Base-by-base conservation (phyloP, 306 rosid species). In the Cotoneaster glaucophyllus region DNA sequence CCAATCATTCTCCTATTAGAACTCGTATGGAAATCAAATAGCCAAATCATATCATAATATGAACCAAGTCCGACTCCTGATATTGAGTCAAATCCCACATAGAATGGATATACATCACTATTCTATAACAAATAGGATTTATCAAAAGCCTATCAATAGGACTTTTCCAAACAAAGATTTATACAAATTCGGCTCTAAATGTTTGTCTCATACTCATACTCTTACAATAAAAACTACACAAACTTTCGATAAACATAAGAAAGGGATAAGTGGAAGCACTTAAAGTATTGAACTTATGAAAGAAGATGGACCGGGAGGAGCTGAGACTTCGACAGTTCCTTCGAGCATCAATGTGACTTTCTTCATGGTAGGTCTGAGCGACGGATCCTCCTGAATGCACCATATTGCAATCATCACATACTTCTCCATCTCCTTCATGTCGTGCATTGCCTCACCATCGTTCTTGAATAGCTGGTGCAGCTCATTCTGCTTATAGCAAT, bases 301-400 rank as follows among this genome's bases (percentile, higher is more conserved):
- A 17, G 74, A 77, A 32, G 61, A 73, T 62, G 76, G 74, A 29
- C 17, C 37, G 1, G 86, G 83, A 1, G 84, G 88, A 43, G 37
- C 10, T 3, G 86, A n/a, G 28, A 82, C 86, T 50, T 77, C 54
- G 3, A 59, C 26, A 2, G 71, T 63, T 29, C 82, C 88, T 71
- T 85, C 88, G 18, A 82, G 82, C 86, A 85, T 80, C 6, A 65
- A 84, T 4, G 73, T 8, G 14, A 80, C 80, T 61, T 79, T 70
- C 67, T 80, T 80, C 85, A 85, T 82, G 37, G 79, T 59, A 1
- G 85, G 84, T 58, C 89, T 82, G 2, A 80, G 37, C 0, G 79
- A 74, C 6, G 89, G 89, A 54, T 86, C 79, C 65, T 78, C 83
- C 43, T 83, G 83, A 14, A 86, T 78, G 71, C 89, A 83, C 89